Conservation (phyloP, 805 yeast genomes). For the Jamesozyma piceae region DNA sequence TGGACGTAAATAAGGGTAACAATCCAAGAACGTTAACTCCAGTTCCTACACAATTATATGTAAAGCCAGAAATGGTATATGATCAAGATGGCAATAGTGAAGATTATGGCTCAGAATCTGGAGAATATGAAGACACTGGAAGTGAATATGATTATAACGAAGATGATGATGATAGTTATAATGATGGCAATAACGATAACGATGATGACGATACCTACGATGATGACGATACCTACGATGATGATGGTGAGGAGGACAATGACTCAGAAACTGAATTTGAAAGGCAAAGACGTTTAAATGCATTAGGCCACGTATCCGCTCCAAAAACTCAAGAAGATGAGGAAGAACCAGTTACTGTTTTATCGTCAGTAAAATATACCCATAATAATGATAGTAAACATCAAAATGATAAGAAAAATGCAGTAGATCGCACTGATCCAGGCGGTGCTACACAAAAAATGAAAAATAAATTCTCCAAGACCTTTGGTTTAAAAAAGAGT, state of each 20-base stretch:
- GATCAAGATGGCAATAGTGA: not conserved
- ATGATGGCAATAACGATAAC: slow-evolving; percentile 10
- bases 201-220: slow-evolving; percentile 10
- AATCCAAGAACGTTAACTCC: slow-evolving; percentile 8
- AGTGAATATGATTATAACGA: slow-evolving; percentile 20
- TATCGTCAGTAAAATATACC: not conserved
- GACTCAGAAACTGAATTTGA: slow-evolving; percentile 57
- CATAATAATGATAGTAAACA: not conserved
- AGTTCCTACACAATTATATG: slow-evolving; percentile 5
- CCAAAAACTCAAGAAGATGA: slow-evolving; percentile 40
- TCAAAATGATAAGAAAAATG: not conserved
- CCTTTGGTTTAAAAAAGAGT: slow-evolving; percentile 5
- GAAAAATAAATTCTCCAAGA: slow-evolving; percentile 11
- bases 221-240: slow-evolving; percentile 11
- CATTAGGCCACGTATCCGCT: slow-evolving; percentile 38
- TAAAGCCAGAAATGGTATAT: not conserved
- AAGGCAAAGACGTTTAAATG: slow-evolving; percentile 50
- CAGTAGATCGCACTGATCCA: slow-evolving; percentile 2
- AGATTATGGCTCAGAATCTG: slow-evolving; percentile 1
- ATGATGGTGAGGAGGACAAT: slow-evolving; percentile 17
- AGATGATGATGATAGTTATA: slow-evolving; percentile 11
- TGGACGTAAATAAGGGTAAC: not conserved
- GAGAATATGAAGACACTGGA: slow-evolving; percentile 15
- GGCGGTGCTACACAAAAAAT: slow-evolving; percentile 10
- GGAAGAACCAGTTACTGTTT: slow-evolving; percentile 3